phyloP scores from a whole-genome alignment of 2,329 filamentous ascomycete genomes.

The Hypomyces perniciosus region DNA sequence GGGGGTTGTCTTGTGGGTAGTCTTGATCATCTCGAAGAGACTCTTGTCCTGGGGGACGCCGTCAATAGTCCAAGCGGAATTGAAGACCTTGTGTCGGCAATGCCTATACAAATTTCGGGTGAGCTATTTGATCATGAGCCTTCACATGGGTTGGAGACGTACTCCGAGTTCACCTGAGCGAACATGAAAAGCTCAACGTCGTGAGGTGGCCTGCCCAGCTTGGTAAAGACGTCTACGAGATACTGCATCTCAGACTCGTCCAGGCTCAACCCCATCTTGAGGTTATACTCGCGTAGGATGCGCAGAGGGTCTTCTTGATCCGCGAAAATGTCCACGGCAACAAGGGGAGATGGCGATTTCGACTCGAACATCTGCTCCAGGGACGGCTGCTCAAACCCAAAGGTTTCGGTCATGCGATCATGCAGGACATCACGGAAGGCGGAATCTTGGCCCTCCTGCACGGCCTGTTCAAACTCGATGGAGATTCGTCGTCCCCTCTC shows the following conservation, averaged over 20 bases:
- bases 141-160: slow-evolving; percentile 1
- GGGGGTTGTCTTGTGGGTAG: slow-evolving; percentile 81
- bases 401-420: slow-evolving; percentile 92
- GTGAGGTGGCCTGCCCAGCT: slow-evolving; percentile 57
- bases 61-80: slow-evolving; percentile 93
- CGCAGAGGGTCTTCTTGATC: slow-evolving; percentile 59
- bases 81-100: slow-evolving; percentile 83
- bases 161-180: slow-evolving; percentile 94
- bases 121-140: slow-evolving; percentile 6
- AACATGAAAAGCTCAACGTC: slow-evolving; percentile 99
- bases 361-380: slow-evolving; percentile 75
- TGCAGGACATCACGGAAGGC: slow-evolving; percentile 66
- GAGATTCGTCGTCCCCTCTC: slow-evolving; percentile 80
- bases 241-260: slow-evolving; percentile 90
- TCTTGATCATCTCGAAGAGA: slow-evolving; percentile 92
- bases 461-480: slow-evolving; percentile 50
- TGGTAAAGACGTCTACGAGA: slow-evolving; percentile 58
- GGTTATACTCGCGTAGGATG: slow-evolving; percentile 77
- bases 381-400: slow-evolving; percentile 61
- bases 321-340: slow-evolving; percentile 68
- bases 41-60: slow-evolving; percentile 71
- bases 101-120: slow-evolving; percentile 40
- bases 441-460: slow-evolving; percentile 40
- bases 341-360: slow-evolving; percentile 53
- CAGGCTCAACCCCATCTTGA: slow-evolving; percentile 74